A percentile compares a stretch with the other conserved stretches of the same genome.
Conservation (phyloP, 2,329 filamentous ascomycete species). For the Nemania sp. region DNA sequence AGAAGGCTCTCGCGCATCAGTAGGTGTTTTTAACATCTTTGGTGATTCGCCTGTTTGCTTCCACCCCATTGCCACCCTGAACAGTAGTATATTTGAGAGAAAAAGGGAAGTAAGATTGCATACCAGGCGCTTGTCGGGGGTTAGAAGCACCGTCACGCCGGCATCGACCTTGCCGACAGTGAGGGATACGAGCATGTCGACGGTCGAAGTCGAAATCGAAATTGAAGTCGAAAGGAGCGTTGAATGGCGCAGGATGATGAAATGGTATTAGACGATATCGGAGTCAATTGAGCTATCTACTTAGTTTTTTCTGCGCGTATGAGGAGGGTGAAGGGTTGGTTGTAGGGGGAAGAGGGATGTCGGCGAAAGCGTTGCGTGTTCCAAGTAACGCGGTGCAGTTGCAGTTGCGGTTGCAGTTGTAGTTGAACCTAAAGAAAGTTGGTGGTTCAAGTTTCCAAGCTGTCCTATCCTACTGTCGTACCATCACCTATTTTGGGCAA, state of each 20-base stretch:
- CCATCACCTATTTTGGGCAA: not conserved
- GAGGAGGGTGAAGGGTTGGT: not conserved
- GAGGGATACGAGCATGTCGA: slow-evolving; percentile 90
- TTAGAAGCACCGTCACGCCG: slow-evolving; percentile 95
- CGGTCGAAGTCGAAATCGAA: not conserved
- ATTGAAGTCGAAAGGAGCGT: not conserved
- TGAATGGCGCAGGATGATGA: not conserved
- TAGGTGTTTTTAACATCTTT: not conserved
- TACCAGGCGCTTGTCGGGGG: slow-evolving; percentile 96
- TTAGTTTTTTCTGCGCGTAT: slow-evolving; percentile 1
- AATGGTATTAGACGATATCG: not conserved
- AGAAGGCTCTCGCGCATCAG: not conserved
- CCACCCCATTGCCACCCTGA: not conserved
- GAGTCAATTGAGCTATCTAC: slow-evolving; percentile 3
- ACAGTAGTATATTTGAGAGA: not conserved
- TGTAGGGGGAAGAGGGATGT: not conserved
- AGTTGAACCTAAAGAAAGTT: not conserved
- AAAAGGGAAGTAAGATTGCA: not conserved
- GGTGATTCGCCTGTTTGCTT: not conserved
- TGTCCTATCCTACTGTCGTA: too few species aligned
- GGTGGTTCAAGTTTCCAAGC: not conserved
- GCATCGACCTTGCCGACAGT: slow-evolving; percentile 99
- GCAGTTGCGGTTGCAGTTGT: too few species aligned
- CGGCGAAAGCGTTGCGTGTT: not conserved
- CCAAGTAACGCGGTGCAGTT: not conserved